Evolutionary conservation across 257 asterid species (phyloP).

Genomic region (Solanum lycopersicoides): DNA sequence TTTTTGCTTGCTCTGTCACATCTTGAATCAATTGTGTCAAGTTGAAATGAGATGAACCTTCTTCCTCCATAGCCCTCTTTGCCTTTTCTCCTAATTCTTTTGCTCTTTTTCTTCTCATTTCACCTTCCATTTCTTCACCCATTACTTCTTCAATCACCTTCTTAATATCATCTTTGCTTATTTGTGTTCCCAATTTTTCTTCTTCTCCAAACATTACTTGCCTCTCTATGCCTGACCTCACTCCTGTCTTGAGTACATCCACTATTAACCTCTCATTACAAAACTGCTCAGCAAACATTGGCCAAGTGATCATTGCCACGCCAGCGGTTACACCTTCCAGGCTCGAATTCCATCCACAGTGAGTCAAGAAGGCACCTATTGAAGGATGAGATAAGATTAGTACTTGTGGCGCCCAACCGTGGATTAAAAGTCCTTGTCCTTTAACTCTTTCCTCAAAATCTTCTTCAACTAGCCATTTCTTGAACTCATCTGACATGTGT

Average conservation of each 20-base stretch:
- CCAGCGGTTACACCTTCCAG: slow-evolving; percentile 7
- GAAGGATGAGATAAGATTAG: slow-evolving; percentile 11
- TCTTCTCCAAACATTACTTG: slow-evolving; percentile 7
- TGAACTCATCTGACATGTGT: neutral
- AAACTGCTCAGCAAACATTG: slow-evolving; percentile 31
- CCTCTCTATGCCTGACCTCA: slow-evolving; percentile 12
- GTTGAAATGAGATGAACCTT: slow-evolving; percentile 26
- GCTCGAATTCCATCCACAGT: slow-evolving; percentile 19
- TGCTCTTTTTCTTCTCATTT: slow-evolving; percentile 25
- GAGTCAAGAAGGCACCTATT: slow-evolving; percentile 1
- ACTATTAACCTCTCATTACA: slow-evolving; percentile 21
- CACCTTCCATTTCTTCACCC: slow-evolving; percentile 19
- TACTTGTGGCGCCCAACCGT: slow-evolving; percentile 21
- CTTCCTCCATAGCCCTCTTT: slow-evolving; percentile 14
- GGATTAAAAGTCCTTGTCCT: slow-evolving; percentile 5
- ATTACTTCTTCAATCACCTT: slow-evolving; percentile 10
- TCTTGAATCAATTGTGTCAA: slow-evolving; percentile 20
- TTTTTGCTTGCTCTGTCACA: neutral
- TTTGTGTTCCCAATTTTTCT: neutral
- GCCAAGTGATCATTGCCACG: slow-evolving; percentile 20
- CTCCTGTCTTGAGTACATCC: slow-evolving; percentile 19
- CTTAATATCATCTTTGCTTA: slow-evolving; percentile 10
- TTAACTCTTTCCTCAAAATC: slow-evolving; percentile 1
- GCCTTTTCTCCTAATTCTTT: slow-evolving; percentile 21
- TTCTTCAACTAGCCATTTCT: neutral